Conservation (phyloP, 768 basidiomycete genomes). For the Tephrocybe rancida region DNA sequence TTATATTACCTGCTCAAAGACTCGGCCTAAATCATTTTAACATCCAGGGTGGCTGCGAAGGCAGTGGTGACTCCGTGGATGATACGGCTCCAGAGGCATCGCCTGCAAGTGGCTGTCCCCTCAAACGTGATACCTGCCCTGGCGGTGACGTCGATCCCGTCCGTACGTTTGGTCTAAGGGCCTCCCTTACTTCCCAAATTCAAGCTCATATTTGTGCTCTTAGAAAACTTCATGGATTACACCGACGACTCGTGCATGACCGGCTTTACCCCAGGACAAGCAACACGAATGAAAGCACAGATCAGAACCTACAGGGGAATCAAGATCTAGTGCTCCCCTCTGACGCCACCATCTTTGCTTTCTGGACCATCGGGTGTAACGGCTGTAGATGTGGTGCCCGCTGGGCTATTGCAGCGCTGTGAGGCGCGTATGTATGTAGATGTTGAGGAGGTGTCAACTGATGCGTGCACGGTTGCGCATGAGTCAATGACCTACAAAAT, state of each 20-base stretch:
- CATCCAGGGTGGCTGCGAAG: constrained; percentile 30
- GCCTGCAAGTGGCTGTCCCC: constrained; percentile 39
- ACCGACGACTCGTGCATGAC: constrained; percentile 46
- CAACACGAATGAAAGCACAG: constrained; percentile 35
- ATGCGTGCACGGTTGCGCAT: too few species aligned
- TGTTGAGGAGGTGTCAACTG: too few species aligned
- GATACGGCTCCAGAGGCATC: constrained; percentile 44
- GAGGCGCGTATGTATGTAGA: too few species aligned
- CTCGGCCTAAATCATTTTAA: not conserved
- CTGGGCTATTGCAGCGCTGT: too few species aligned
- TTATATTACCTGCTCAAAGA: not conserved
- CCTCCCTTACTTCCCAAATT: too few species aligned
- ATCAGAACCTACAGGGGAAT: constrained; percentile 36
- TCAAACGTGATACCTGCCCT: constrained; percentile 31
- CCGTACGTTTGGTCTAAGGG: constrained; percentile 31
- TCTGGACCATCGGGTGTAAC: too few species aligned
- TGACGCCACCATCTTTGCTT: too few species aligned
- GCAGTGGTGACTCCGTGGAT: constrained; percentile 39
- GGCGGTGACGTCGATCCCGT: constrained; percentile 40
- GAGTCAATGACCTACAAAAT: too few species aligned
- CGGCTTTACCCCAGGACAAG: constrained; percentile 46
- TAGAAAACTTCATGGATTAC: constrained; percentile 52
- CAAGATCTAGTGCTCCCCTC: constrained; percentile 20
- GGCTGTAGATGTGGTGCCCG: too few species aligned
- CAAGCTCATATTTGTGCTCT: not conserved